phyloP scores from a whole-genome alignment of 169 alveolate species.

The Plasmodium blacklocki region DNA sequence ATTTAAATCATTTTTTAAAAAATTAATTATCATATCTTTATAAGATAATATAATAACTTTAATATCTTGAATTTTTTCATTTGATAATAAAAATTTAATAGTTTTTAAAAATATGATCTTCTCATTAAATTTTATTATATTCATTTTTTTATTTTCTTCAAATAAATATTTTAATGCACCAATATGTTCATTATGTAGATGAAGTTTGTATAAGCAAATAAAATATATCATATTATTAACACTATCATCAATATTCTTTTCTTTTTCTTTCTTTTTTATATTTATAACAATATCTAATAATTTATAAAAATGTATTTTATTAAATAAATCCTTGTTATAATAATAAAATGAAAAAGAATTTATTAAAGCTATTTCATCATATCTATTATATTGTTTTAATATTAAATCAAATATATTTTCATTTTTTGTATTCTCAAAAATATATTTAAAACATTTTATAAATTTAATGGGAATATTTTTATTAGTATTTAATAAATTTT shows the following conservation, averaged over 20 bases:
- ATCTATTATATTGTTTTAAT: constrained; percentile 46
- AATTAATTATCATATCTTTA: constrained; percentile 29
- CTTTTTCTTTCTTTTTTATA: constrained; percentile 59
- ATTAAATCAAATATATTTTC: constrained; percentile 30
- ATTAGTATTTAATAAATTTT: constrained; percentile 33
- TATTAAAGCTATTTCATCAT: constrained; percentile 60
- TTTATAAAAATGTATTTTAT: constrained; percentile 40
- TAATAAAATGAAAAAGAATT: constrained; percentile 68
- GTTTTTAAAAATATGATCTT: constrained; percentile 55
- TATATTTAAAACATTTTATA: constrained; percentile 67
- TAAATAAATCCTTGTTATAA: constrained; percentile 35
- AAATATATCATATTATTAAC: constrained; percentile 26
- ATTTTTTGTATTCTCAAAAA: constrained; percentile 44
- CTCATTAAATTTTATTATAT: constrained; percentile 63
- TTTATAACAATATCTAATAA: constrained; percentile 56
- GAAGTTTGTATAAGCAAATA: constrained; percentile 59
- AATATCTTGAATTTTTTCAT: constrained; percentile 30
- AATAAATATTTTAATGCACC: constrained; percentile 39
- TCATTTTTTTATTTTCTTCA: constrained; percentile 43
- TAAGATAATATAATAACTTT: constrained; percentile 33
- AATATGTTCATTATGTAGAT: constrained; percentile 52
- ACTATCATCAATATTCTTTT: constrained; percentile 36
- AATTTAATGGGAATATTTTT: constrained; percentile 45
- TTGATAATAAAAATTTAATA: constrained; percentile 33
- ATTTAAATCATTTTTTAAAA: constrained; percentile 76